phyloP scores from a whole-genome alignment of 163 green algal species.

The Trebouxiophyceae sp. region DNA sequence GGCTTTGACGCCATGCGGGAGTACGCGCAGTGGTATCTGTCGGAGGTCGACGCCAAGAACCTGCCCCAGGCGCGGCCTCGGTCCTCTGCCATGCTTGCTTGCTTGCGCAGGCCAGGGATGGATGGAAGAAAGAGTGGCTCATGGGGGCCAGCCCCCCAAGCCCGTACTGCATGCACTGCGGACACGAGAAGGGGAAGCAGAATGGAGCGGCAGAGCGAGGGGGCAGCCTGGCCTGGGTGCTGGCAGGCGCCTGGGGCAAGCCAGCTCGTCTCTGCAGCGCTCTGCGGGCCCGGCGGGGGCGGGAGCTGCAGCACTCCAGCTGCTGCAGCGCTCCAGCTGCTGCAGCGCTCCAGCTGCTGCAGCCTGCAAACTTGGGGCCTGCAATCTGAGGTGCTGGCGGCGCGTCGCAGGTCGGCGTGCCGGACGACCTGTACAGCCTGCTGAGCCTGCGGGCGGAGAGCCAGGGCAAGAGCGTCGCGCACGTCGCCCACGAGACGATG shows the following conservation, averaged over 20 bases:
- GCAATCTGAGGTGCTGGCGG: too few relatives aligned
- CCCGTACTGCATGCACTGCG: too few relatives aligned
- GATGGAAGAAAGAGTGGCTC: not conserved
- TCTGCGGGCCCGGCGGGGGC: too few relatives aligned
- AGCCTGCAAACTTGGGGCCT: too few relatives aligned
- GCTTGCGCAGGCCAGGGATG: not conserved
- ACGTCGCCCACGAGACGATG: conserved; percentile 53
- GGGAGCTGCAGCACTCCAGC: too few relatives aligned
- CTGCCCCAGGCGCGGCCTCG: not conserved
- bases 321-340: too few relatives aligned
- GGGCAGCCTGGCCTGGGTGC: not conserved
- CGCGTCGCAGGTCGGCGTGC: conserved; percentile 38
- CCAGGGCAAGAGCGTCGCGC: conserved; percentile 52
- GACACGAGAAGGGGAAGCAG: too few relatives aligned
- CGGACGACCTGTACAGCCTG: conserved; percentile 43
- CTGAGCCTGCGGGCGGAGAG: conserved; percentile 43
- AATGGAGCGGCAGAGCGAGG: too few relatives aligned
- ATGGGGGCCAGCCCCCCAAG: too few relatives aligned
- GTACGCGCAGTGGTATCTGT: conserved; percentile 24
- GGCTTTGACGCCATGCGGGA: conserved; percentile 51
- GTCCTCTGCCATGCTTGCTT: not conserved
- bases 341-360: too few relatives aligned
- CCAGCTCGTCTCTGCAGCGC: too few relatives aligned
- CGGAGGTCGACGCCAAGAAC: conserved; percentile 4
- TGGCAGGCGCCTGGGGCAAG: not conserved